phyloP scores from a whole-genome alignment of 2,329 filamentous ascomycete species.

The Aciculosporium take region DNA sequence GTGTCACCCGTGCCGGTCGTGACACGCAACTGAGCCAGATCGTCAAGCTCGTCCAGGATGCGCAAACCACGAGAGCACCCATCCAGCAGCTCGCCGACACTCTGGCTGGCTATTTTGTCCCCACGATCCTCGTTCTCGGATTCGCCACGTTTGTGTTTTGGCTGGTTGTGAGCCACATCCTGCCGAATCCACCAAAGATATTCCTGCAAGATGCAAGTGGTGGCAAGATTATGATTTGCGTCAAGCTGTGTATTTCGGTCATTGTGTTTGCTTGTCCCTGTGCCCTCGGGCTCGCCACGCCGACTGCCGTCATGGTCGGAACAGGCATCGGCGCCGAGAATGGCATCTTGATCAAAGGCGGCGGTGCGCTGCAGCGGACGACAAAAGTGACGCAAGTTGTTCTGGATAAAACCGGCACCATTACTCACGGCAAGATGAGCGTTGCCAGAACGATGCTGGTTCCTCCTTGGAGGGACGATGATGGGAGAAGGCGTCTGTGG shows the following conservation, averaged over 20 bases:
- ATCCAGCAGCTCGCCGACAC: conserved; percentile 88
- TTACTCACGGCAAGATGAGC: conserved; percentile 91
- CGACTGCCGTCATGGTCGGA: conserved; percentile 96
- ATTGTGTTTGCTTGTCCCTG: conserved; percentile 98
- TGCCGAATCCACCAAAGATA: conserved; percentile 73
- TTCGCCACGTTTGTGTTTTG: conserved; percentile 74
- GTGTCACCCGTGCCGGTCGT: conserved; percentile 79
- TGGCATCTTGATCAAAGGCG: conserved; percentile 95
- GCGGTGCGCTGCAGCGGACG: conserved; percentile 76
- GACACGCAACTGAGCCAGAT: conserved; percentile 97
- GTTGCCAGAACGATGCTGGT: conserved; percentile 60
- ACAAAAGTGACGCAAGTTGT: conserved; percentile 85
- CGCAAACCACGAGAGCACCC: conserved; percentile 83
- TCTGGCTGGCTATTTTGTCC: conserved; percentile 88
- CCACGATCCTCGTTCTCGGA: conserved; percentile 72
- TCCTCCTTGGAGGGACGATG: conserved; percentile 52
- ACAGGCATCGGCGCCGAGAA: conserved; percentile 94
- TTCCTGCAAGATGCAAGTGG: conserved; percentile 71
- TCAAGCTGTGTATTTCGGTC: conserved; percentile 95
- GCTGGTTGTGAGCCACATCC: conserved; percentile 86
- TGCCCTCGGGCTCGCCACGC: conserved; percentile 86
- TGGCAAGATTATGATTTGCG: conserved; percentile 87
- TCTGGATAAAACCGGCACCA: conserved; percentile 88
- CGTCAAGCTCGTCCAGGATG: conserved; percentile 94
- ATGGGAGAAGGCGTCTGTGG: conserved; percentile 64